These are phyloP conservation scores for Aspergillus vadensis DNA, from an alignment of 2,329 filamentous ascomycete species.

Conservation along the genomic window DNA sequence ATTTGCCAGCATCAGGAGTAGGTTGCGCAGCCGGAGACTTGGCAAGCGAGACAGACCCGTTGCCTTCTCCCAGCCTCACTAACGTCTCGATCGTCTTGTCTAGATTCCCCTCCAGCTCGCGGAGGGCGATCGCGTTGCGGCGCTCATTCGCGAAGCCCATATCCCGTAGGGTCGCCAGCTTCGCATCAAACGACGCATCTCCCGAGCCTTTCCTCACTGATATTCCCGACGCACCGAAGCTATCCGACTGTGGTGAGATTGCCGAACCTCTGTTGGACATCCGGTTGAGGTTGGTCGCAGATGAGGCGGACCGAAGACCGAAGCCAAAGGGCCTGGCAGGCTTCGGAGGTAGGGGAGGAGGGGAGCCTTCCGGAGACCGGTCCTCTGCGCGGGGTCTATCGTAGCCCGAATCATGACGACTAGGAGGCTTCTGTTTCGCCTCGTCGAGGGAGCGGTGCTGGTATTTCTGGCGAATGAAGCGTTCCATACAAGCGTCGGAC, in stretches of 20 bases:
- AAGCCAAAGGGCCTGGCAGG: slow-evolving; percentile 63
- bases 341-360: slow-evolving; percentile 62
- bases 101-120: slow-evolving; percentile 79
- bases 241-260: slow-evolving; percentile 29
- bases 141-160: slow-evolving; percentile 90
- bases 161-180: slow-evolving; percentile 74
- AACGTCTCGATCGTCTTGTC: slow-evolving; percentile 84
- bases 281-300: slow-evolving; percentile 64
- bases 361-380: slow-evolving; percentile 55
- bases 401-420: slow-evolving; percentile 59
- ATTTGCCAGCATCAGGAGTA: slow-evolving; percentile 33
- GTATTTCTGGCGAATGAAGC: slow-evolving; percentile 94
- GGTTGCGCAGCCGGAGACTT: slow-evolving; percentile 53
- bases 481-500: slow-evolving; percentile 90
- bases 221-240: slow-evolving; percentile 1
- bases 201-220: slow-evolving; percentile 11
- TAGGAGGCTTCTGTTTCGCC: slow-evolving; percentile 47
- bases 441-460: slow-evolving; percentile 62
- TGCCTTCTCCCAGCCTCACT: slow-evolving; percentile 72
- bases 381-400: slow-evolving; percentile 32
- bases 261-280: slow-evolving; percentile 51
- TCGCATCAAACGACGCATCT: slow-evolving; percentile 63
- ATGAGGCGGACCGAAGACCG: slow-evolving; percentile 68
- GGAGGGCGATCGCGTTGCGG: slow-evolving; percentile 77
- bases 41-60: slow-evolving; percentile 54